Evolutionary conservation across 2,329 filamentous ascomycete species (phyloP), one percentile per base, ranked within the genome.

Genomic region (Diaporthe sp.): DNA sequence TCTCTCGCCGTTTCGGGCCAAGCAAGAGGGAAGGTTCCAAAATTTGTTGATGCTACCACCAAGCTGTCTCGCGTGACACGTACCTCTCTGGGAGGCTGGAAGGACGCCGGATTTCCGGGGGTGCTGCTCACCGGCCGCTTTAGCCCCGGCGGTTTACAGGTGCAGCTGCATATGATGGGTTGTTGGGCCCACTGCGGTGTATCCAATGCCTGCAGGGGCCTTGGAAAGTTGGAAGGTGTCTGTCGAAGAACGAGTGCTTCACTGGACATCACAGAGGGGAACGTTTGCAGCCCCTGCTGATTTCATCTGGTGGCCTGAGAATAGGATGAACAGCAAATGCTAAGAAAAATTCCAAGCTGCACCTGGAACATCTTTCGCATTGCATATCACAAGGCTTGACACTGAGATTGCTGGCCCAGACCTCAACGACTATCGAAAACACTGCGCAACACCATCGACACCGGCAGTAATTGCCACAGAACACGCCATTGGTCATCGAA

Each of bases 191-290:
- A 68, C 65, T 68, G 46, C 65, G 46, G 28, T 58, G 62, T 59
- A 34, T 46, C 7, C 17, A 37, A 67, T 77, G 75, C 75, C 42
- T 51, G 51, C 49, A 58, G 34, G 22, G 42, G 34, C 10, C 69
- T 25, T 72, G 68, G 68, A 3, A 53, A 31, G 13, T 7, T 75
- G 68, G 5, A n/a, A 68, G 19, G 8, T 65, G 17, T 25, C 22
- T 68, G 44, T 19, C 12, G 17, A 51, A 4, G 9, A 25, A 46
- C 46, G 10, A 10, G 7, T n/a, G 22, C 62, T 53, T 53, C 31
- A n/a, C 4, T 10, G 6, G 31, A 53, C 9, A 19, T n/a, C 17
- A 8, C 31, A 19, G 62, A 25, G 44, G 44, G 5, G 8, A 25
- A 25, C 5, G 19, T 51, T 17, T 19, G 15, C 44, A 34, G 19